Base-by-base conservation (phyloP, 1,139 yeast species). In the Geotrichum fermentans region DNA sequence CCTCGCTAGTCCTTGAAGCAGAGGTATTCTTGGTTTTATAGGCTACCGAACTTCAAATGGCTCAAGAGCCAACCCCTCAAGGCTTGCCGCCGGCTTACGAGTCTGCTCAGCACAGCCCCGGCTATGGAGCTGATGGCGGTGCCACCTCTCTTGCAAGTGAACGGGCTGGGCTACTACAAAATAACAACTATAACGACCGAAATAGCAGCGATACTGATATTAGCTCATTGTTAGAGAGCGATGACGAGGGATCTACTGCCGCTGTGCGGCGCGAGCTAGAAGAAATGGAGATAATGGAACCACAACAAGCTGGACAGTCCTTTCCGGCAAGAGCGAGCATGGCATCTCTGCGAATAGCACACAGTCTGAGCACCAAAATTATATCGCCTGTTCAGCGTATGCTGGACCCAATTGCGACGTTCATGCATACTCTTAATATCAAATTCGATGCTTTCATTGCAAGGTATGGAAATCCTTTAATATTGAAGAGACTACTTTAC, bases 381-480 rank as follows among this genome's bases (percentile, higher is more conserved):
- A 71, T 79, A 24, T 62, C 67, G 32, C 88, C 88, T 0, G 75
- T 82, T 3, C 61, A 60, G 33, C 67, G 76, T 28, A 73, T 70
- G 45, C 73, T 81, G 18, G 92, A 83, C 58, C 94, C 95, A 0
- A 74, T 85, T 10, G 82, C 79, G 40, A 83, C 79, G 58, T 72
- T 79, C 0, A 79, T 80, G 62, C 67, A 68, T 44, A 72, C 65
- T 48, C 53, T 76, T 33, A 69, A 69, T 50, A 59, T 68, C 40
- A 73, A 73, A 41, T 71, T 80, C 50, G 96, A 89, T 57, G 67
- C 69, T 37, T 66, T 73, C 36, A 68, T 90, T 22, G 73, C 82
- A 36, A 77, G 78, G 56, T 58, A 86, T 28, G 96, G 97, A 8
- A 89, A 90, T 62, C 97, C 97, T 1, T 69, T 90, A 50, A 85